Percentiles rank a stretch among this genome's conserved stretches.
Conservation (phyloP, 371 early-diverging fungal genomes). For the Enterospora canceri region DNA sequence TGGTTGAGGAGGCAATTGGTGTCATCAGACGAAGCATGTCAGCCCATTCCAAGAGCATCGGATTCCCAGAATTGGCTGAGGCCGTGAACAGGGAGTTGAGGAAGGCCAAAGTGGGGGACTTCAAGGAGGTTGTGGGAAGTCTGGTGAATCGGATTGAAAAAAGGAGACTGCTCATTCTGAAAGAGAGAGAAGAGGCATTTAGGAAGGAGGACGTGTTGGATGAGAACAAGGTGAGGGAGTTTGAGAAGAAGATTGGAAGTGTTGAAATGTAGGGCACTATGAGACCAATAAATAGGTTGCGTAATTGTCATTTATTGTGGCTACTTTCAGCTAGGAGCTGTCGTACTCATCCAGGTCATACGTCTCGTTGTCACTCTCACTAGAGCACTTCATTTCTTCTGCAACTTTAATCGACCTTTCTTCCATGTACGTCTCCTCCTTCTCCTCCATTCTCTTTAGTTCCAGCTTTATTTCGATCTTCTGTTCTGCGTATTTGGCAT, state of each 20-base stretch:
- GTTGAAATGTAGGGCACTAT: not conserved
- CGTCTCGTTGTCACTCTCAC: not conserved
- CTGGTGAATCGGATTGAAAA: constrained; percentile 7
- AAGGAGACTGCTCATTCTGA: constrained; percentile 5
- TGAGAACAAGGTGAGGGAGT: not conserved
- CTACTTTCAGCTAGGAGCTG: not conserved
- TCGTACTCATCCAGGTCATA: not conserved
- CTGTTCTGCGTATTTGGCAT: not conserved
- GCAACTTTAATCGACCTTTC: not conserved
- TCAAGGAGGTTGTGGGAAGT: constrained; percentile 3
- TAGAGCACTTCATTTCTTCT: not conserved
- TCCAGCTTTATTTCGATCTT: not conserved
- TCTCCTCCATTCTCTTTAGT: not conserved
- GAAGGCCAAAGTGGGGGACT: constrained; percentile 1
- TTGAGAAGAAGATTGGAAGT: not conserved
- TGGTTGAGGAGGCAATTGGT: not conserved
- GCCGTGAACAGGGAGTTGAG: constrained; percentile 2
- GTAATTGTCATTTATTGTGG: not conserved
- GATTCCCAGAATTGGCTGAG: constrained; percentile 18
- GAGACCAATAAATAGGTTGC: not conserved
- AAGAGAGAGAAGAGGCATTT: constrained; percentile 8
- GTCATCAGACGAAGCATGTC: not conserved
- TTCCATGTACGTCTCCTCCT: not conserved
- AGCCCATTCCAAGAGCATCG: not conserved
- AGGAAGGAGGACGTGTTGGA: too few relatives aligned